Evolutionary conservation across 495 filamentous ascomycete species (phyloP), one percentile per base, ranked within the genome.

Genomic region (Neurospora sp.): DNA sequence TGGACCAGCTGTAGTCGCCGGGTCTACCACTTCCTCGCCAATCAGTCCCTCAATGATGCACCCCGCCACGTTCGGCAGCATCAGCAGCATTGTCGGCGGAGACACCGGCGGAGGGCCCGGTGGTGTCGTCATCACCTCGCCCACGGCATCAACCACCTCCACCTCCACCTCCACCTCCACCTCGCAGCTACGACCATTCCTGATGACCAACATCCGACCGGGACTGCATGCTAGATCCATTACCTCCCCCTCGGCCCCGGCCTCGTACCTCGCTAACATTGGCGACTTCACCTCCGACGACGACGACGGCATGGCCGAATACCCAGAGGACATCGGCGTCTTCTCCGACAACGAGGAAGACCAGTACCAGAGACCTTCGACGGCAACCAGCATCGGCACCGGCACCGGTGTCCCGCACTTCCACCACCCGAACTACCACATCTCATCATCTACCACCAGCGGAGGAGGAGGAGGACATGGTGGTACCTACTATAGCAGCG

Each of bases 151-250:
- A 8, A 69, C 75, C 42, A 61, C 74, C 40, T 40, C 80, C 10
- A 61, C 78, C 40, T 40, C 80, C 10, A 61, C 78, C 40, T 40
- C 80, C 14, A 61, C 78, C 6, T 59, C 69, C 37, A 68, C 72
- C 1, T 61, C 53, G 5, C 53, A 35, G 41, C 69, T 22, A 20
- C 53, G 31, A 38, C 53, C 8, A 37, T 42, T 14, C 10, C 69
- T 73, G 22, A 53, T 70, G 35, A 40, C 69, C 14, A 61, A 38
- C 3, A 68, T 31, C 40, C 86, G 89, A 0, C 87, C 90, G 1
- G 84, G 82, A 0, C 82, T 92, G 10, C 92, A 93, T 77, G 84
- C 86, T n/a, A 87, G 92, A 38, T 94, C 92, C 3, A 85, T 92
- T 53, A 94, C 91, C 0, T 93, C 90, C 0, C 92, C 91, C 2